These are phyloP conservation scores for Collybiopsis luxurians DNA, from an alignment of 768 basidiomycete genomes.

Conservation along the genomic window DNA sequence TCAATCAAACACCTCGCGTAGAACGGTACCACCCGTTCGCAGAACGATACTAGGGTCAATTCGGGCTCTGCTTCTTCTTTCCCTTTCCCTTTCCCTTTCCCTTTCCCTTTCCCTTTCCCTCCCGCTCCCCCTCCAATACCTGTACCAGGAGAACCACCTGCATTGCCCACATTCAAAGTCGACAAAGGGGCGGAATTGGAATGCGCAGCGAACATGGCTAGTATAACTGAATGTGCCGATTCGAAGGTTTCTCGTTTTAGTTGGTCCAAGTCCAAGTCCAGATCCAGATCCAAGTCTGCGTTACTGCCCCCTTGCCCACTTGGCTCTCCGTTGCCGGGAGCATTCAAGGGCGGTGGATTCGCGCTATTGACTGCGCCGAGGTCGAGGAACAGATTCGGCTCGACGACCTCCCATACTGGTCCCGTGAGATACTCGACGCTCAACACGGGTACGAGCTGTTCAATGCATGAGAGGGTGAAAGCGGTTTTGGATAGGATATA, in stretches of 20 bases:
- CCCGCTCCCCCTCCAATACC: constrained; percentile 1
- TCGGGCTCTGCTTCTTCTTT: constrained; percentile 9
- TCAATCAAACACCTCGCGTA: constrained; percentile 71
- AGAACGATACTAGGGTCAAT: constrained; percentile 33
- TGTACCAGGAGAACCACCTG: constrained; percentile 23
- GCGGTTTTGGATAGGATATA: constrained; percentile 53
- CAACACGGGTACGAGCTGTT: constrained; percentile 71
- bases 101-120: constrained; percentile 4
- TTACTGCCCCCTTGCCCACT: too few relatives aligned
- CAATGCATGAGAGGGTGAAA: constrained; percentile 70
- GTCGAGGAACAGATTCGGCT: constrained; percentile 49
- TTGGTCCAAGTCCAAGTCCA: constrained; percentile 26
- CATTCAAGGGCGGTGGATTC: too few relatives aligned
- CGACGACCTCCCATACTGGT: constrained; percentile 57
- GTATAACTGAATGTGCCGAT: constrained; percentile 80
- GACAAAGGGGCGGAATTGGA: too few relatives aligned
- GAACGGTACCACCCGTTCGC: constrained; percentile 64
- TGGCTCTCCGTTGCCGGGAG: too few relatives aligned
- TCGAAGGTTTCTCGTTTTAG: constrained; percentile 76
- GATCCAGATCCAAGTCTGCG: too few relatives aligned
- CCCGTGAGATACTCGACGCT: constrained; percentile 49
- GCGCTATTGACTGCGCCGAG: too few relatives aligned
- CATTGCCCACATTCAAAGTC: too few relatives aligned
- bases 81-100: constrained; percentile 9
- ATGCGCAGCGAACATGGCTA: constrained; percentile 68